These are phyloP conservation scores for Kalmusia sp. DNA, from an alignment of 2,329 filamentous ascomycete genomes.

Conservation along the genomic window DNA sequence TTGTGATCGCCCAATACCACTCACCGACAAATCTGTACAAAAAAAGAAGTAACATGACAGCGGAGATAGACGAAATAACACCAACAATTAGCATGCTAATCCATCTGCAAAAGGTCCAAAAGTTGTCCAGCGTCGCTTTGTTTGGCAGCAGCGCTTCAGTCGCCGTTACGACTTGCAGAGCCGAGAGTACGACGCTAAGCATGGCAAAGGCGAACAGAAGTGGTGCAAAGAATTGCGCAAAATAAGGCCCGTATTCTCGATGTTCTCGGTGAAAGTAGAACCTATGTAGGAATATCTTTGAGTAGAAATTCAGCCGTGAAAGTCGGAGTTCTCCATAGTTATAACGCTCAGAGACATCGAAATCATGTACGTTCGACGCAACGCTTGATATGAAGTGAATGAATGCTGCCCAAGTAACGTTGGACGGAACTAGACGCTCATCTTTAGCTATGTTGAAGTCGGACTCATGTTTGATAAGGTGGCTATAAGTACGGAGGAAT, in stretches of 20 bases:
- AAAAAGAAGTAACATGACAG: too few relatives aligned
- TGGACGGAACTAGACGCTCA: conserved; percentile 26
- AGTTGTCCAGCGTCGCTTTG: too few relatives aligned
- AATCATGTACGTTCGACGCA: background rate
- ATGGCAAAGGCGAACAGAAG: conserved; percentile 15
- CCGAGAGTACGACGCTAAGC: too few relatives aligned
- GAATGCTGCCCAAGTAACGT: conserved; percentile 29
- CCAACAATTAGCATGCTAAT: too few relatives aligned
- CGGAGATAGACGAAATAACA: too few relatives aligned
- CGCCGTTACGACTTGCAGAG: too few relatives aligned
- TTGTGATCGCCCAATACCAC: too few relatives aligned
- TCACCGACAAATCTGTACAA: too few relatives aligned
- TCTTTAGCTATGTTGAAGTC: conserved; percentile 47
- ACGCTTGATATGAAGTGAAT: conserved; percentile 12
- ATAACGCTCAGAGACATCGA: conserved; percentile 45
- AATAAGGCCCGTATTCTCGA: conserved; percentile 13
- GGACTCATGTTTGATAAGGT: conserved; percentile 48
- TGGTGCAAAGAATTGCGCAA: conserved; percentile 12
- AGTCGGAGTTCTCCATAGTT: conserved; percentile 53
- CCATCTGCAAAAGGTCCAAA: too few relatives aligned
- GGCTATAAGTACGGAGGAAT: conserved; percentile 51
- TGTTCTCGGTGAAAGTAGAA: conserved; percentile 13
- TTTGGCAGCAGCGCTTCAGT: too few relatives aligned
- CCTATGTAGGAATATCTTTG: conserved; percentile 32
- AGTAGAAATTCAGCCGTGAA: conserved; percentile 51